These are phyloP conservation scores for Cubamyces lactineus DNA, from an alignment of 768 basidiomycete genomes.

Conservation along the genomic window DNA sequence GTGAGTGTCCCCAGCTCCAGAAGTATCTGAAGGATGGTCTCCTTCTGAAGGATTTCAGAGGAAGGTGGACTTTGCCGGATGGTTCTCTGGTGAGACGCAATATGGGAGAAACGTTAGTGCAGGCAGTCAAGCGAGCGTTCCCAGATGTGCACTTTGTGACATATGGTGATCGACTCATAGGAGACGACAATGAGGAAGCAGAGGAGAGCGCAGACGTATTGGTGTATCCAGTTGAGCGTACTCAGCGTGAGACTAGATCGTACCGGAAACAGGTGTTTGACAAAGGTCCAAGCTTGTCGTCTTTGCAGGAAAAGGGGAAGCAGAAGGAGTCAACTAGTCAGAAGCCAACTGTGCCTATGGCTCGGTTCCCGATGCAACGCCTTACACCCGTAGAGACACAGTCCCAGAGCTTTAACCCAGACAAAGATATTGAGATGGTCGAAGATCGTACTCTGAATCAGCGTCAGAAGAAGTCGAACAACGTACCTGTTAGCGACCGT, in stretches of 20 bases:
- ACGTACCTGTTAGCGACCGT: too few relatives aligned
- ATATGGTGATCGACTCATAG: background rate
- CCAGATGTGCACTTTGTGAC: background rate
- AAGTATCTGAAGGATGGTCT: constrained; percentile 6
- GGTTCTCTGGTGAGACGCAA: constrained; percentile 2
- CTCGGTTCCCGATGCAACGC: background rate
- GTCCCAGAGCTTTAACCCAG: background rate
- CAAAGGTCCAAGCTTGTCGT: background rate
- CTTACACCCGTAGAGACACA: constrained; percentile 1
- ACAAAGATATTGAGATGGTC: constrained; percentile 4
- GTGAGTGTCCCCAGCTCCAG: background rate
- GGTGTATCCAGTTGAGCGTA: background rate
- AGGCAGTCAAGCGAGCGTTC: constrained; percentile 2
- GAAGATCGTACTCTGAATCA: constrained; percentile 9
- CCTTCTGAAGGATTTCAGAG: constrained; percentile 1
- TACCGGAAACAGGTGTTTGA: background rate
- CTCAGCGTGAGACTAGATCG: background rate
- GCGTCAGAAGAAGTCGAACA: background rate
- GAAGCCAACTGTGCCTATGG: background rate
- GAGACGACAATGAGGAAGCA: background rate
- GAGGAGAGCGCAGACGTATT: constrained; percentile 1
- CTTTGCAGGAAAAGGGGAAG: background rate
- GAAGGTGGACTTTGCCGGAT: background rate
- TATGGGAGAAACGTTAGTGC: constrained; percentile 7
- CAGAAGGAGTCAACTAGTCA: background rate